These are phyloP conservation scores for Saccharomyces hybrid DNA, from an alignment of 1,139 yeast species.

Conservation along the genomic window DNA sequence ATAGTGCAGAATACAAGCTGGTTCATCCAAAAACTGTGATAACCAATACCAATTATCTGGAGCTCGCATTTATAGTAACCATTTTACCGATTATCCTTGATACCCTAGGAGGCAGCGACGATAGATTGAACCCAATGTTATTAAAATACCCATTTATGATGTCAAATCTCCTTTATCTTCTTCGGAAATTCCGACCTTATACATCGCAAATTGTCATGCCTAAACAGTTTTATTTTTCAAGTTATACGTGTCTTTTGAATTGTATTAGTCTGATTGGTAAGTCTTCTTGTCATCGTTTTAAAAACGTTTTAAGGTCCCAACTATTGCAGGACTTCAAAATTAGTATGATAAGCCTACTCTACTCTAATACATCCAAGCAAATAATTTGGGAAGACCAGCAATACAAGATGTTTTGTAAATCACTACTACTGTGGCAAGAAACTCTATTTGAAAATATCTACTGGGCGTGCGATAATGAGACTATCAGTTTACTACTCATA, in stretches of 20 bases:
- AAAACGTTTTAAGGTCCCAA: constrained; percentile 3
- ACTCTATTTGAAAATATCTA: constrained; percentile 9
- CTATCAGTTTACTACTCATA: constrained; percentile 21
- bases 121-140: constrained; percentile 8
- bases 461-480: constrained; percentile 7
- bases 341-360: constrained; percentile 3
- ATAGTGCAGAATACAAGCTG: constrained; percentile 7
- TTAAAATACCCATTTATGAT: constrained; percentile 11
- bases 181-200: constrained; percentile 7
- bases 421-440: constrained; percentile 26
- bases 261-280: constrained; percentile 21
- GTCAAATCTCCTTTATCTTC: constrained; percentile 13
- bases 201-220: constrained; percentile 5
- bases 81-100: constrained; percentile 10
- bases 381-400: constrained; percentile 5
- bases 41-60: constrained; percentile 8
- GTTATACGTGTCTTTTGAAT: constrained; percentile 15
- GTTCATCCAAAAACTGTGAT: constrained; percentile 6
- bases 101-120: constrained; percentile 6
- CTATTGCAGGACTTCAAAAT: constrained; percentile 3
- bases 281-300: constrained; percentile 6
- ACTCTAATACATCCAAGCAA: constrained; percentile 30
- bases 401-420: constrained; percentile 11
- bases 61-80: constrained; percentile 9
- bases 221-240: constrained; percentile 7